Evolutionary conservation across 495 filamentous ascomycete species (phyloP).

Genomic region (Podospora australis): DNA sequence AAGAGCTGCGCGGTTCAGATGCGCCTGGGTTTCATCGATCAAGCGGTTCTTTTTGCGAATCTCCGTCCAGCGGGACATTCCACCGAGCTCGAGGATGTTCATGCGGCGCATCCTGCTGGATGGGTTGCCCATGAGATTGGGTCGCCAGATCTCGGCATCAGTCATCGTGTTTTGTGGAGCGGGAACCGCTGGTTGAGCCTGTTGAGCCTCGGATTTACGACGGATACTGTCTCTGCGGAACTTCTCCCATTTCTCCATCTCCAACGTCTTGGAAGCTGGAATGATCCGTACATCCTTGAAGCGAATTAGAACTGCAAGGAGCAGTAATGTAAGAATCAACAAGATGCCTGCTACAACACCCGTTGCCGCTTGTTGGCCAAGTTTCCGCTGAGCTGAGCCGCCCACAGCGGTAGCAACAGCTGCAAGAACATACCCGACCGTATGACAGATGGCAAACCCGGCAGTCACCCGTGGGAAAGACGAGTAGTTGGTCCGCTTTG

Average conservation of each 20-base stretch:
- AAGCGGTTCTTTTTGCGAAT: slow-evolving; percentile 61
- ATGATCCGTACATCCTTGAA: slow-evolving; percentile 62
- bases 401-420: slow-evolving; percentile 58
- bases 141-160: slow-evolving; percentile 57
- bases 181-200: slow-evolving; percentile 24
- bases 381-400: slow-evolving; percentile 50
- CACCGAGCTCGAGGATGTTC: slow-evolving; percentile 60
- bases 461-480: slow-evolving; percentile 62
- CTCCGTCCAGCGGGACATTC: slow-evolving; percentile 60
- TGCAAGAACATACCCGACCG: slow-evolving; percentile 56
- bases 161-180: slow-evolving; percentile 27
- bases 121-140: slow-evolving; percentile 62
- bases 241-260: slow-evolving; percentile 46
- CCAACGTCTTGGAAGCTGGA: slow-evolving; percentile 44
- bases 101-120: slow-evolving; percentile 57
- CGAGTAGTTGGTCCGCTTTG: slow-evolving; percentile 59
- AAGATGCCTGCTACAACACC: slow-evolving; percentile 58
- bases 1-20: slow-evolving; percentile 35
- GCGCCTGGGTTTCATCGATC: slow-evolving; percentile 38
- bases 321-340: slow-evolving; percentile 53
- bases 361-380: slow-evolving; percentile 60
- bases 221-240: slow-evolving; percentile 35
- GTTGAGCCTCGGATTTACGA: slow-evolving; percentile 29
- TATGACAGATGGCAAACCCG: slow-evolving; percentile 65
- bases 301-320: slow-evolving; percentile 52